Conservation (phyloP, 352 stramenopile genomes). For the Peronospora belbahrii region DNA sequence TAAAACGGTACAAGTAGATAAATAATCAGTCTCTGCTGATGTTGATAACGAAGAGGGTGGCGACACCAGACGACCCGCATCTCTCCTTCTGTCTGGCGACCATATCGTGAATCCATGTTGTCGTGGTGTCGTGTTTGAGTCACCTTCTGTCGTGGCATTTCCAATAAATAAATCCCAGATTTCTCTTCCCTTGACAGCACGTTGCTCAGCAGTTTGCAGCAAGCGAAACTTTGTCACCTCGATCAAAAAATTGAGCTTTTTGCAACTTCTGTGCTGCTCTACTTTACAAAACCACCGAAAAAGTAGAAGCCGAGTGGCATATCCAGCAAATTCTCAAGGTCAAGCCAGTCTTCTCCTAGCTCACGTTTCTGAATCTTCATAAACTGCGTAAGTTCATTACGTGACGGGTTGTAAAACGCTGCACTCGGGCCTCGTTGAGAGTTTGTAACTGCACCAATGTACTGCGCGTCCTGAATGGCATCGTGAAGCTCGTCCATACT, state of each 20-base stretch:
- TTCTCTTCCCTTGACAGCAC: constrained; percentile 38
- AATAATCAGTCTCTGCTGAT: constrained; percentile 23
- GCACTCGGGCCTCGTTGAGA: constrained; percentile 54
- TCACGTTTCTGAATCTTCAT: constrained; percentile 47
- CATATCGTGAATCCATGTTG: constrained; percentile 15
- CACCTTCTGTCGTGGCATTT: neutral
- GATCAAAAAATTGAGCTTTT: constrained; percentile 64
- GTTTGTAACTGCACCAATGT: constrained; percentile 81
- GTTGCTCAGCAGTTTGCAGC: constrained; percentile 40
- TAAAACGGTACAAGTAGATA: neutral
- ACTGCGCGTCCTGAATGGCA: constrained; percentile 85
- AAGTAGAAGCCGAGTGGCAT: constrained; percentile 80
- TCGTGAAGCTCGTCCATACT: constrained; percentile 88
- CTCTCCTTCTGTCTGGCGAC: constrained; percentile 8
- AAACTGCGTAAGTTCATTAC: constrained; percentile 58
- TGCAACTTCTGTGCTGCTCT: constrained; percentile 52
- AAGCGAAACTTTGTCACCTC: constrained; percentile 64
- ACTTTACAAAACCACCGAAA: constrained; percentile 65
- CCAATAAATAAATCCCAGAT: constrained; percentile 55
- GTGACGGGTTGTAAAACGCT: constrained; percentile 64
- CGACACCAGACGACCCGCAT: constrained; percentile 1
- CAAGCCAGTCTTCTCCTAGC: constrained; percentile 48
- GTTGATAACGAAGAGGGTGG: constrained; percentile 19
- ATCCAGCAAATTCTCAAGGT: constrained; percentile 62
- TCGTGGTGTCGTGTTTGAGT: neutral